Conservation (phyloP, 192 early-diverging fungal species). For the Podila epicladia region DNA sequence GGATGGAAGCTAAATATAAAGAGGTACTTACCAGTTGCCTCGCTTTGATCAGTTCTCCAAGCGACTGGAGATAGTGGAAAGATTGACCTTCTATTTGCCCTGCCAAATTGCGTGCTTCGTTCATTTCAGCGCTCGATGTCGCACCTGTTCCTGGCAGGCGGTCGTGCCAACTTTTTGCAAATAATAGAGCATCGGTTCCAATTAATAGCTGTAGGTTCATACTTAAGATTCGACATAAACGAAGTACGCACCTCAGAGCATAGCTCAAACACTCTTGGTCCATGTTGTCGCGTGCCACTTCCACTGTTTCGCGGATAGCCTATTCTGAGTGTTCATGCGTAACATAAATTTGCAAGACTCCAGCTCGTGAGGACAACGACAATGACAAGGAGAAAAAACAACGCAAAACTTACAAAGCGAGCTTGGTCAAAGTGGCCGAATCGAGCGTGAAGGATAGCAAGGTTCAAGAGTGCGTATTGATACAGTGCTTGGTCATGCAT, state of each 20-base stretch:
- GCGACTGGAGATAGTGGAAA: conserved; percentile 23
- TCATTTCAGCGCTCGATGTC: background rate
- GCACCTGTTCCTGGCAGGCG: conserved; percentile 18
- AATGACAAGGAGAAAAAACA: background rate
- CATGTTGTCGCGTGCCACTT: conserved; percentile 52
- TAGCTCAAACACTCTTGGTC: conserved; percentile 57
- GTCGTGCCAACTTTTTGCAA: conserved; percentile 27
- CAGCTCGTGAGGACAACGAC: background rate
- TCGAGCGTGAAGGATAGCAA: conserved; percentile 54
- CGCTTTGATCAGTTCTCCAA: conserved; percentile 20
- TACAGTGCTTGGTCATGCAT: conserved; percentile 40
- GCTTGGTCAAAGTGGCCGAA: conserved; percentile 57
- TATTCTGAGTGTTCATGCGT: conserved; percentile 1
- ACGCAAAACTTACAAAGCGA: conserved; percentile 25
- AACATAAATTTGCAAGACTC: too few species aligned
- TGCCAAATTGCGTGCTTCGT: conserved; percentile 23
- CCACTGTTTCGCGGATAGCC: conserved; percentile 53
- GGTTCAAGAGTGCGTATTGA: conserved; percentile 56
- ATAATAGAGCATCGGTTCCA: background rate
- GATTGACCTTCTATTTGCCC: conserved; percentile 19
- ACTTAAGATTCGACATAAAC: too few species aligned
- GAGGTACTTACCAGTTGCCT: conserved; percentile 18
- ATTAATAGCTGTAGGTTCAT: background rate
- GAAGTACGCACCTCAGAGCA: conserved; percentile 49
- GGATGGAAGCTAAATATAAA: background rate